Evolutionary conservation across 192 early-diverging fungal genomes (phyloP).

Genomic region (Dissophora globulifera): DNA sequence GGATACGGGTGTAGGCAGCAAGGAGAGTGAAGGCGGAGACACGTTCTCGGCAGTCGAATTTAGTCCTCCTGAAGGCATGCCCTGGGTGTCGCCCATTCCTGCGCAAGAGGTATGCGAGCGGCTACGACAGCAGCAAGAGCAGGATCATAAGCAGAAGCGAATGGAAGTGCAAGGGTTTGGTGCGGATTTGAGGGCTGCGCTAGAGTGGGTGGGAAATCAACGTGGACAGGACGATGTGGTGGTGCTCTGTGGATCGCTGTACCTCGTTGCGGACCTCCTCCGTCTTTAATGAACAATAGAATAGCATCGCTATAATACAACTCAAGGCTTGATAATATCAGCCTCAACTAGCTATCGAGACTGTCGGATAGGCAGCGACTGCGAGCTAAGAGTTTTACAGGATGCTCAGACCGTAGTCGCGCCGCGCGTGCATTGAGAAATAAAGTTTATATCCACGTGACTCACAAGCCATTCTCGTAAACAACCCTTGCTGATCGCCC

Average conservation of each 20-base stretch:
- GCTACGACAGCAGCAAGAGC: conserved; percentile 8
- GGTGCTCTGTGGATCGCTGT: conserved; percentile 87
- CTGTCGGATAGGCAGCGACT: conserved; percentile 19
- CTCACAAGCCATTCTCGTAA: too few species aligned
- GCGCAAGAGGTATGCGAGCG: conserved; percentile 59
- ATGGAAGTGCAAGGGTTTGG: conserved; percentile 30
- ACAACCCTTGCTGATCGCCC: neutral
- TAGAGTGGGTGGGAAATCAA: conserved; percentile 22
- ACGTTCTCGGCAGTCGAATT: conserved; percentile 77
- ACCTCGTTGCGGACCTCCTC: conserved; percentile 85
- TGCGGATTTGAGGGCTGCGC: conserved; percentile 54
- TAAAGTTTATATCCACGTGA: too few species aligned
- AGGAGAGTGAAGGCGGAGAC: conserved; percentile 56
- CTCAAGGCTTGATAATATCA: too few species aligned
- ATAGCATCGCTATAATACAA: too few species aligned
- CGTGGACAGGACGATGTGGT: conserved; percentile 58
- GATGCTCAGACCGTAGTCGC: neutral
- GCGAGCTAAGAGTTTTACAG: conserved; percentile 18
- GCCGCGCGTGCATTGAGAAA: too few species aligned
- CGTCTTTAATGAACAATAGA: conserved; percentile 44
- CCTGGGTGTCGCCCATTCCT: conserved; percentile 77
- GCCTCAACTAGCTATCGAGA: neutral
- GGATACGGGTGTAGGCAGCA: too few species aligned
- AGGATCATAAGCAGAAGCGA: conserved; percentile 25
- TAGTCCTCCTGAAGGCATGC: conserved; percentile 83